phyloP scores from a whole-genome alignment of 495 filamentous ascomycete species.

The Neurospora cerealis region DNA sequence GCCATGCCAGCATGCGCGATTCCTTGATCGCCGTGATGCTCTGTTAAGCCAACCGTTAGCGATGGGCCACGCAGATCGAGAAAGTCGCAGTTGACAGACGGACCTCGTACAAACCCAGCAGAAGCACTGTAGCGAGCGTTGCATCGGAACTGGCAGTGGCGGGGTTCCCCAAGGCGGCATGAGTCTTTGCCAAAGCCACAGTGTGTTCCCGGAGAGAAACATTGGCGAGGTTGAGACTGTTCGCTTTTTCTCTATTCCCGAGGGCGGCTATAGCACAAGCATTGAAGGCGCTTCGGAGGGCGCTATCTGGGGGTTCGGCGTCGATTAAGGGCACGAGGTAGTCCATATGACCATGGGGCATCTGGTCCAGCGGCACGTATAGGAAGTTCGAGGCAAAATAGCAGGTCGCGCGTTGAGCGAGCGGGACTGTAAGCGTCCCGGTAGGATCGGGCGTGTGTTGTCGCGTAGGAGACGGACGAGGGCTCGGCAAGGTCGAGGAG shows the following conservation, averaged over 20 bases:
- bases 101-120: constrained; percentile 20
- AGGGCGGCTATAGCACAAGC: constrained; percentile 49
- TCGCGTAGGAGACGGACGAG: neutral
- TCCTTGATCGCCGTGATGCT: constrained; percentile 35
- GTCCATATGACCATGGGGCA: constrained; percentile 43
- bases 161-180: constrained; percentile 43
- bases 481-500: constrained; percentile 5
- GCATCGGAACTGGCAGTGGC: constrained; percentile 17
- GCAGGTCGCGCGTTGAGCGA: constrained; percentile 41
- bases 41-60: constrained; percentile 19
- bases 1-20: constrained; percentile 38
- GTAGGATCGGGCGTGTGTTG: constrained; percentile 1
- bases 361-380: constrained; percentile 31
- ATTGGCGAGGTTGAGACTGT: constrained; percentile 21
- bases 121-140: constrained; percentile 15
- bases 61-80: neutral
- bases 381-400: constrained; percentile 47
- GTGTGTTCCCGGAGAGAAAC: constrained; percentile 34
- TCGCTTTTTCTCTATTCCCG: constrained; percentile 29
- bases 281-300: constrained; percentile 45
- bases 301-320: constrained; percentile 33
- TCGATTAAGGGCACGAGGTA: constrained; percentile 45
- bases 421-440: constrained; percentile 18
- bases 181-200: constrained; percentile 42
- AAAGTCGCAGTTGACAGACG: neutral